Conservation (phyloP, 768 basidiomycete genomes). For the Naematelia encephala region DNA sequence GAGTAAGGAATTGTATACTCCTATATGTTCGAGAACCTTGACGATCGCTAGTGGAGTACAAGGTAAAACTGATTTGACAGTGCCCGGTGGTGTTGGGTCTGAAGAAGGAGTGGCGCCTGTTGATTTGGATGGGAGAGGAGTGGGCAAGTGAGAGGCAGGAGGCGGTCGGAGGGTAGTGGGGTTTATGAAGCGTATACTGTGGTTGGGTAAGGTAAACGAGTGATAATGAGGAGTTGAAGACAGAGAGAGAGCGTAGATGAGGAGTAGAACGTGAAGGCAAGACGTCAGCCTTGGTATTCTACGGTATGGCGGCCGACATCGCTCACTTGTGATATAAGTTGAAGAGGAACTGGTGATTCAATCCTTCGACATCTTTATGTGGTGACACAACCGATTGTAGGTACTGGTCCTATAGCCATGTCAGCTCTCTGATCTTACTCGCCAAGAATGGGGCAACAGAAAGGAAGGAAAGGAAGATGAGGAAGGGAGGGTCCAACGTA, state of each 20-base stretch:
- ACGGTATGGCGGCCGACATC: not conserved
- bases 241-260: not conserved
- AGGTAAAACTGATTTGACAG: conserved; percentile 92
- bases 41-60: conserved; percentile 97
- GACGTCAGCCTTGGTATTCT: too few species aligned
- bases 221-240: not conserved
- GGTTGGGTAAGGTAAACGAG: not conserved
- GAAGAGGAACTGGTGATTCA: conserved; percentile 81
- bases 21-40: conserved; percentile 83
- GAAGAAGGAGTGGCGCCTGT: conserved; percentile 7
- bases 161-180: conserved; percentile 45
- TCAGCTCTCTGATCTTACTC: conserved; percentile 2
- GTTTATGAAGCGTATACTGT: conserved; percentile 81
- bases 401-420: conserved; percentile 73
- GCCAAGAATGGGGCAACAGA: too few species aligned
- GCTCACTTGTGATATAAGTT: conserved; percentile 91
- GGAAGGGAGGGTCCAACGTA: conserved; percentile 50
- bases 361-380: conserved; percentile 93
- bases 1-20: conserved; percentile 88
- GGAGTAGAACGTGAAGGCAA: not conserved
- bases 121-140: conserved; percentile 18
- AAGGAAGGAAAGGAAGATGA: too few species aligned
- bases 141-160: conserved; percentile 42
- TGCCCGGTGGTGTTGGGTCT: conserved; percentile 72
- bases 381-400: conserved; percentile 96